phyloP scores from a whole-genome alignment of 129 eudicot species.

The Helianthus annuus region DNA sequence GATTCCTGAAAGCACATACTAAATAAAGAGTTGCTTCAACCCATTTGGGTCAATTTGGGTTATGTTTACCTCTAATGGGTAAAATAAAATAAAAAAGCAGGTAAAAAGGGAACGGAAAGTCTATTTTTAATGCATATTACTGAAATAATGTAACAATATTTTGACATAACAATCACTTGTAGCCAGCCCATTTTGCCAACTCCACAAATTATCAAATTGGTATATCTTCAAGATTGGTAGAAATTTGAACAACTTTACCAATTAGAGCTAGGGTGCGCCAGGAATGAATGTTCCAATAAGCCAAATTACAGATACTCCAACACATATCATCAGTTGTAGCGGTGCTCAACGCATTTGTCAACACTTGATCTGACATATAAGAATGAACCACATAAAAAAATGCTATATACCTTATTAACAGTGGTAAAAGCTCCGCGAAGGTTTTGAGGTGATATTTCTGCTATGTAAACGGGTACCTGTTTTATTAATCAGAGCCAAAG shows the following conservation, averaged over 20 bases:
- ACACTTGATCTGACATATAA: too few species aligned
- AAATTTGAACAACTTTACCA: slow-evolving; percentile 41
- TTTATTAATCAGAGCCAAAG: too few species aligned
- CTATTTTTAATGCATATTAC: neutral
- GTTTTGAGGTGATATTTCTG: too few species aligned
- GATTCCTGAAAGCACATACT: slow-evolving; percentile 47
- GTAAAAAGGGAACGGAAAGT: too few species aligned
- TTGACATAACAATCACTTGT: too few species aligned
- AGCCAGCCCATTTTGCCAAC: neutral
- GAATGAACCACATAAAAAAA: too few species aligned
- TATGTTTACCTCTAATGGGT: neutral
- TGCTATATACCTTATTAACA: too few species aligned
- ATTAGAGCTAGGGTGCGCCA: slow-evolving; percentile 70
- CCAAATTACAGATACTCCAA: slow-evolving; percentile 67
- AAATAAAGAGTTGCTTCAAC: neutral
- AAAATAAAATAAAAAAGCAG: too few species aligned
- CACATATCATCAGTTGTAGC: slow-evolving; percentile 71
- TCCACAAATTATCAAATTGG: neutral
- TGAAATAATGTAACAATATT: too few species aligned
- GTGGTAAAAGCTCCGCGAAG: too few species aligned
- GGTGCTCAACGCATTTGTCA: too few species aligned
- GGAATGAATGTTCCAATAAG: slow-evolving; percentile 54
- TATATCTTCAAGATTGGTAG: slow-evolving; percentile 5
- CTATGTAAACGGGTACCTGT: too few species aligned
- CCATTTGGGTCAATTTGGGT: neutral